Conservation (phyloP, 2,329 filamentous ascomycete species). For the Blumeria hordei region DNA sequence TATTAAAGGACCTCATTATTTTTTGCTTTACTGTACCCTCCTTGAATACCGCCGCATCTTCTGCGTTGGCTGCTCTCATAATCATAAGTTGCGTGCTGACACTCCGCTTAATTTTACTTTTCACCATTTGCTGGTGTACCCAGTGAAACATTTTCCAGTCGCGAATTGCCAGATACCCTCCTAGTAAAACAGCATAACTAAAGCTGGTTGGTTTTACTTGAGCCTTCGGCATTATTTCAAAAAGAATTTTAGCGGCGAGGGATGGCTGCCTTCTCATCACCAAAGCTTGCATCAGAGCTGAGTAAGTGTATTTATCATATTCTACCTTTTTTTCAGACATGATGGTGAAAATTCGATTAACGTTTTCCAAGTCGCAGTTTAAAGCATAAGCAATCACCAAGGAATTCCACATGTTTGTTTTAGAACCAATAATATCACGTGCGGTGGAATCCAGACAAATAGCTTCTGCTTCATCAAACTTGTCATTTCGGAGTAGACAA, state of each 20-base stretch:
- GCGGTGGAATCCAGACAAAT: constrained; percentile 30
- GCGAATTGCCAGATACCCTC: constrained; percentile 19
- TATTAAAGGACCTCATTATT: constrained; percentile 9
- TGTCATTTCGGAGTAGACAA: constrained; percentile 36
- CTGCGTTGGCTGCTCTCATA: constrained; percentile 13
- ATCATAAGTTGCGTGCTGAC: constrained; percentile 20
- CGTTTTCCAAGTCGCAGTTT: constrained; percentile 29
- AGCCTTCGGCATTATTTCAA: constrained; percentile 23
- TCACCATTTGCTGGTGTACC: constrained; percentile 22
- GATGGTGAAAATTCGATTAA: constrained; percentile 26
- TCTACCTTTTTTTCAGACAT: constrained; percentile 28
- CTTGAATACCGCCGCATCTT: constrained; percentile 7
- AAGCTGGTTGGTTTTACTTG: constrained; percentile 21
- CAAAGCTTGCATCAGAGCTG: constrained; percentile 33
- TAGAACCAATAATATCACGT: constrained; percentile 23
- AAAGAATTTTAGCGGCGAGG: constrained; percentile 28
- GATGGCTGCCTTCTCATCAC: constrained; percentile 26
- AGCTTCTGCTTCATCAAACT: constrained; percentile 28
- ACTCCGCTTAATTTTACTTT: constrained; percentile 17
- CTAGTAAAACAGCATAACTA: constrained; percentile 29
- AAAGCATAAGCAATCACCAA: constrained; percentile 46
- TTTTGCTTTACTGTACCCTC: constrained; percentile 6
- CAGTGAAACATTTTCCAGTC: constrained; percentile 22
- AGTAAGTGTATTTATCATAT: constrained; percentile 32
- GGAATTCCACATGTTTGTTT: constrained; percentile 53